Evolutionary conservation across 2,329 filamentous ascomycete species (phyloP).

Genomic region (Plenodomus tracheiphilus): DNA sequence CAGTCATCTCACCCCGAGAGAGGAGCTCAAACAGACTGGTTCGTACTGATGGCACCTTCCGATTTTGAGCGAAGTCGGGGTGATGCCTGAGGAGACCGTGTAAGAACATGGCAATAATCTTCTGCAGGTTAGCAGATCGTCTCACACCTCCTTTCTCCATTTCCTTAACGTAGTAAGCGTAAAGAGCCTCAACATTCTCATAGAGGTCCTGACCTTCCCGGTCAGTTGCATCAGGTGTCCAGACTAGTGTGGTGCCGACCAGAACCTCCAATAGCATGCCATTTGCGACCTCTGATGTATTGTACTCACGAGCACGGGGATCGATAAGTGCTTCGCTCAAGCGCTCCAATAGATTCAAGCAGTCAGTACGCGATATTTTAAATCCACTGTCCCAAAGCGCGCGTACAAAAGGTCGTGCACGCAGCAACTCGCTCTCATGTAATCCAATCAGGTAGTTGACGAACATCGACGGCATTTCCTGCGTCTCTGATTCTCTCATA

Average conservation of each 20-base stretch:
- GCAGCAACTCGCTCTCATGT: constrained; percentile 34
- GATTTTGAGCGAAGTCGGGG: constrained; percentile 66
- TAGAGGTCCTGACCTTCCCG: constrained; percentile 51
- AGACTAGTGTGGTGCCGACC: constrained; percentile 32
- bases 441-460: constrained; percentile 32
- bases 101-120: constrained; percentile 68
- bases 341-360: constrained; percentile 33
- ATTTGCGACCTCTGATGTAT: constrained; percentile 45
- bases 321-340: constrained; percentile 38
- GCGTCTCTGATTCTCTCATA: constrained; percentile 7
- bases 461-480: constrained; percentile 30
- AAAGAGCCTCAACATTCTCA: constrained; percentile 73
- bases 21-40: constrained; percentile 78
- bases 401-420: constrained; percentile 33
- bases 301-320: constrained; percentile 40
- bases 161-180: constrained; percentile 72
- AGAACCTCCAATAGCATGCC: constrained; percentile 40
- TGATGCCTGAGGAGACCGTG: constrained; percentile 69
- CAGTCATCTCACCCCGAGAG: constrained; percentile 64
- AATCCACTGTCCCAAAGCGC: constrained; percentile 29
- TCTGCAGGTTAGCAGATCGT: constrained; percentile 69
- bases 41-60: constrained; percentile 64
- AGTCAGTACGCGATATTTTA: constrained; percentile 24
- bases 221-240: constrained; percentile 27
- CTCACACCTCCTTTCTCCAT: constrained; percentile 67